A percentile compares a stretch with the other conserved stretches of the same genome.
phyloP scores from a whole-genome alignment of 306 rosid genomes.

The Castanea mollissima region DNA sequence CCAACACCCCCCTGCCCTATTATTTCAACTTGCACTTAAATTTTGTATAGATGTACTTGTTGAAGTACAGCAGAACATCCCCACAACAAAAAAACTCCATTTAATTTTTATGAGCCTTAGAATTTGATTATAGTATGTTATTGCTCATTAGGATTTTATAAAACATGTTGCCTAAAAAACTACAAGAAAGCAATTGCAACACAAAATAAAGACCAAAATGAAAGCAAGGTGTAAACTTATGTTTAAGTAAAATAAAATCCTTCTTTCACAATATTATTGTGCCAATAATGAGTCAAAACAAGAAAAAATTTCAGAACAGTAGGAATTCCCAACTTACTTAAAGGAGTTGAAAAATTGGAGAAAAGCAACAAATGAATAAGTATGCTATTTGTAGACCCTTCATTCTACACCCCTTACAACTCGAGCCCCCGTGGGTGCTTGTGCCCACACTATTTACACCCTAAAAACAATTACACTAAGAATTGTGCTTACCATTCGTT shows the following conservation, averaged over 20 bases:
- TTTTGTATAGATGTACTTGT: too few species aligned
- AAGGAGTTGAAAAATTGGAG: neutral
- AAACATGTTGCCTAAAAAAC: neutral
- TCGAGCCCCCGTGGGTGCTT: too few species aligned
- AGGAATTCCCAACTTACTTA: neutral
- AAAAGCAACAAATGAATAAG: neutral
- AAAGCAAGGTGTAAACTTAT: neutral
- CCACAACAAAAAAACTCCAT: too few species aligned
- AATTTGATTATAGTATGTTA: too few species aligned
- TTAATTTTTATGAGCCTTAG: too few species aligned
- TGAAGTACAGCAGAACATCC: too few species aligned
- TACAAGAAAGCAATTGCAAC: neutral
- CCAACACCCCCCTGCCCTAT: too few species aligned
- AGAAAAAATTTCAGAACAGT: neutral
- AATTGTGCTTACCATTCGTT: slow-evolving; percentile 59
- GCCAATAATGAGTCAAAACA: neutral
- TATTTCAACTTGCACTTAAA: too few species aligned
- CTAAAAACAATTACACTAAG: neutral
- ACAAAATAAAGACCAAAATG: neutral
- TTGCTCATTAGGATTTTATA: neutral
- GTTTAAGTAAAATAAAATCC: neutral
- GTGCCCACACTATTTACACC: too few species aligned
- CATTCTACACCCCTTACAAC: too few species aligned
- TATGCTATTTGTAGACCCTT: too few species aligned
- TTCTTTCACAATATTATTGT: neutral